phyloP scores from a whole-genome alignment of 208 protist species.

The Trypanosoma avium region DNA sequence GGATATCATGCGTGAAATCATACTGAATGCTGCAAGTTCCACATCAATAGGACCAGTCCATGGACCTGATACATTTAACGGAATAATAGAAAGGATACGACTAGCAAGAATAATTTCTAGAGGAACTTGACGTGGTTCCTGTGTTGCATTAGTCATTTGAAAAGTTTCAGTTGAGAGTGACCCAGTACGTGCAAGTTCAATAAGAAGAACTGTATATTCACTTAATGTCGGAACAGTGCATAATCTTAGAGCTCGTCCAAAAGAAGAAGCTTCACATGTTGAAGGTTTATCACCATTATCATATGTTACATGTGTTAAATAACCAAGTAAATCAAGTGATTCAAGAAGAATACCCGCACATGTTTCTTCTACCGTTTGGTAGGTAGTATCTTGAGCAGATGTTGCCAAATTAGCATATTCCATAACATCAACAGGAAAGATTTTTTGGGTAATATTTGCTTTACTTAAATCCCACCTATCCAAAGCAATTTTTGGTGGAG shows the following conservation, averaged over 20 bases:
- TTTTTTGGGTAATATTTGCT: constrained; percentile 23
- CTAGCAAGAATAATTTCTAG: constrained; percentile 55
- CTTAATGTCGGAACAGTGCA: constrained; percentile 73
- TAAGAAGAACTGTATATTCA: constrained; percentile 82
- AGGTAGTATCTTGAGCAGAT: constrained; percentile 23
- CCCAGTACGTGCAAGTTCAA: constrained; percentile 79
- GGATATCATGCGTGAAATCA: constrained; percentile 63
- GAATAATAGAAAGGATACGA: constrained; percentile 84
- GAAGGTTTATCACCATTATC: constrained; percentile 32
- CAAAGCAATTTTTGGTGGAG: constrained; percentile 60
- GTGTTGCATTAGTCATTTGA: constrained; percentile 31
- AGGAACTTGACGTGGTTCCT: constrained; percentile 17
- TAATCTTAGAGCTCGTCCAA: constrained; percentile 56
- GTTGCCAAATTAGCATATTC: constrained; percentile 41
- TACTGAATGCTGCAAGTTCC: constrained; percentile 84
- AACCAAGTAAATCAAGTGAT: constrained; percentile 89
- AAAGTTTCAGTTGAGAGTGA: constrained; percentile 52
- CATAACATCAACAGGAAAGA: constrained; percentile 69
- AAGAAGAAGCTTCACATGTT: constrained; percentile 58
- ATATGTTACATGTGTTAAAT: constrained; percentile 75
- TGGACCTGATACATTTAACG: constrained; percentile 51
- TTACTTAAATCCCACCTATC: constrained; percentile 53
- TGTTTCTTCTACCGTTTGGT: constrained; percentile 43
- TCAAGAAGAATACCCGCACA: constrained; percentile 66
- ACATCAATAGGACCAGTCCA: constrained; percentile 83